These are phyloP conservation scores for Sicyos baderoa DNA, from an alignment of 306 rosid species.

Conservation along the genomic window DNA sequence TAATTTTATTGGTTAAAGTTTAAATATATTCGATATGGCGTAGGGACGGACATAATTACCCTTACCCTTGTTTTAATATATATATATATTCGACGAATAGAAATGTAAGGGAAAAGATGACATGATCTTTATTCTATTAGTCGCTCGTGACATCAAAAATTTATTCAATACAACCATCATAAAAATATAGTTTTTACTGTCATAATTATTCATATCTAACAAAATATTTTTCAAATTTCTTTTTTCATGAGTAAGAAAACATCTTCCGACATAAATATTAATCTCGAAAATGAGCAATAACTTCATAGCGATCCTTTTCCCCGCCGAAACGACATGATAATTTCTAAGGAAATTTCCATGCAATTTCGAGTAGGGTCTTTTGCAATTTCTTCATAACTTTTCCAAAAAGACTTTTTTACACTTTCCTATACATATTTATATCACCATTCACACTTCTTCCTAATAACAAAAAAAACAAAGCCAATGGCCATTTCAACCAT, in stretches of 20 bases:
- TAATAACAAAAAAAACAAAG: not conserved
- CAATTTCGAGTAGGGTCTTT: constrained; percentile 8
- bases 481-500: not conserved
- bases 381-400: constrained; percentile 3
- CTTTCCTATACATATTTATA: not conserved
- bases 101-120: too few species aligned
- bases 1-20: too few species aligned
- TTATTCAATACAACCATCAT: too few species aligned
- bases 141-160: not conserved
- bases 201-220: not conserved
- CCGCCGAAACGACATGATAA: not conserved
- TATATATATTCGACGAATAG: too few species aligned
- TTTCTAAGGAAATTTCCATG: constrained; percentile 9
- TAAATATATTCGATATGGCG: too few species aligned
- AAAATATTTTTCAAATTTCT: not conserved
- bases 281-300: not conserved
- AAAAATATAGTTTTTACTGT: not conserved
- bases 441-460: not conserved
- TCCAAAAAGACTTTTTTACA: not conserved
- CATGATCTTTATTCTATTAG: too few species aligned
- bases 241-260: not conserved
- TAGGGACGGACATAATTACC: too few species aligned
- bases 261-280: not conserved
- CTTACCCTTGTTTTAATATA: too few species aligned
- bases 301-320: not conserved